A percentile compares a stretch with the other conserved stretches of the same genome.
Conservation (phyloP, 768 basidiomycete genomes). For the Leucosporidium yakuticum region DNA sequence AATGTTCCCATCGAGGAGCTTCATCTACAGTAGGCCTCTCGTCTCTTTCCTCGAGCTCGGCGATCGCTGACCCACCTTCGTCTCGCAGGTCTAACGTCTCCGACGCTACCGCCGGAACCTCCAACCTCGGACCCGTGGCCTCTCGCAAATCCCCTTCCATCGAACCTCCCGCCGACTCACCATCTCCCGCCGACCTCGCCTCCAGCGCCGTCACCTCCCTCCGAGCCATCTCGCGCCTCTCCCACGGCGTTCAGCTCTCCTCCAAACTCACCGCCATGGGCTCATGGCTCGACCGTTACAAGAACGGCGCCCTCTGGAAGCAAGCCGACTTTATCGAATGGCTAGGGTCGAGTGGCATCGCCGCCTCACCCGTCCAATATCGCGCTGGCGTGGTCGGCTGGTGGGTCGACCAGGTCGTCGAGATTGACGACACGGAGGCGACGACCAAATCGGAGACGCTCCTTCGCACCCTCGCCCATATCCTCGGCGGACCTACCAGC, state of each 20-base stretch:
- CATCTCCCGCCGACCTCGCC: not conserved
- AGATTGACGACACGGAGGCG: slow-evolving; percentile 1
- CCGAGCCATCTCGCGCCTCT: slow-evolving; percentile 9
- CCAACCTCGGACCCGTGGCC: not conserved
- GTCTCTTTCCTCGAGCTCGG: not conserved
- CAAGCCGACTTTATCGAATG: slow-evolving; percentile 12
- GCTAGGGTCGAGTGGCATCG: slow-evolving; percentile 12
- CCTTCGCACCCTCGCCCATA: not conserved
- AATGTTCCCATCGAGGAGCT: slow-evolving; percentile 4
- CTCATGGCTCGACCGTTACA: slow-evolving; percentile 21
- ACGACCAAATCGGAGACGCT: not conserved
- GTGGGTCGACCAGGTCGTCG: slow-evolving; percentile 29
- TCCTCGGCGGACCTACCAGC: not conserved
- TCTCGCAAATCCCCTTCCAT: slow-evolving; percentile 15
- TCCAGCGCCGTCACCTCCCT: slow-evolving; percentile 10
- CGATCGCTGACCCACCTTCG: not conserved
- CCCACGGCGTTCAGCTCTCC: slow-evolving; percentile 18
- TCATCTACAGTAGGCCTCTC: not conserved
- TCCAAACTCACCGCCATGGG: slow-evolving; percentile 9
- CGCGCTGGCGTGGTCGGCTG: slow-evolving; percentile 7
- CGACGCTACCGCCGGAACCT: not conserved
- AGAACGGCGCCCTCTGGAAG: slow-evolving; percentile 14
- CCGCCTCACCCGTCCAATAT: slow-evolving; percentile 1
- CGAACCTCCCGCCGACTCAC: not conserved
- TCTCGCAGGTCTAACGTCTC: slow-evolving; percentile 1